A percentile compares a stretch with the other conserved stretches of the same genome.
Evolutionary conservation across 179 eudicot species (phyloP).

Genomic region (Spinacia oleracea): DNA sequence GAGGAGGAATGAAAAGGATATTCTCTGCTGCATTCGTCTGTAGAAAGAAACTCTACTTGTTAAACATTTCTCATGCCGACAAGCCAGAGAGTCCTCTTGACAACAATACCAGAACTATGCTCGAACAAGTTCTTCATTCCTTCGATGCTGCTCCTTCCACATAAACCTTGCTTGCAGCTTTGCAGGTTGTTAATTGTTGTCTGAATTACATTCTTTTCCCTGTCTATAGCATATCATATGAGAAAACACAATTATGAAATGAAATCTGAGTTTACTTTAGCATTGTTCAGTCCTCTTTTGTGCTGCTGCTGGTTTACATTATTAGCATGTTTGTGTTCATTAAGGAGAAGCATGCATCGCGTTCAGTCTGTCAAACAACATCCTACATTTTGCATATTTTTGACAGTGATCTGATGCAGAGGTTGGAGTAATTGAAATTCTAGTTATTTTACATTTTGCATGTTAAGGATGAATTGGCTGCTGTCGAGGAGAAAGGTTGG

Average conservation of each 20-base stretch:
- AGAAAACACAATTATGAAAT: neutral
- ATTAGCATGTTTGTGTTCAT: neutral
- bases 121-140: slow-evolving; percentile 83
- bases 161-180: slow-evolving; percentile 12
- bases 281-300: neutral
- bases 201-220: neutral
- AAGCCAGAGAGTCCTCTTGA: slow-evolving; percentile 66
- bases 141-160: slow-evolving; percentile 56
- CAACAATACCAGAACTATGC: slow-evolving; percentile 35
- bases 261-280: neutral
- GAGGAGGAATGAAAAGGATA: slow-evolving; percentile 88
- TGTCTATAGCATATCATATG: neutral
- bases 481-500: too few relatives aligned
- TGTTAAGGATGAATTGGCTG: too few relatives aligned
- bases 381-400: too few relatives aligned
- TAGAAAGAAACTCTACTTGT: slow-evolving; percentile 71
- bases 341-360: too few relatives aligned
- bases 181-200: neutral
- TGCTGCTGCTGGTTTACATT: neutral
- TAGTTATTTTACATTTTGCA: too few relatives aligned
- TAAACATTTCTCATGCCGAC: slow-evolving; percentile 80
- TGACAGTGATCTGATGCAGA: too few relatives aligned
- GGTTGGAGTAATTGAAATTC: too few relatives aligned
- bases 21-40: slow-evolving; percentile 84
- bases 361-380: too few relatives aligned